phyloP scores from a whole-genome alignment of 2,329 filamentous ascomycete species.

The Daldinia eschscholtzii region DNA sequence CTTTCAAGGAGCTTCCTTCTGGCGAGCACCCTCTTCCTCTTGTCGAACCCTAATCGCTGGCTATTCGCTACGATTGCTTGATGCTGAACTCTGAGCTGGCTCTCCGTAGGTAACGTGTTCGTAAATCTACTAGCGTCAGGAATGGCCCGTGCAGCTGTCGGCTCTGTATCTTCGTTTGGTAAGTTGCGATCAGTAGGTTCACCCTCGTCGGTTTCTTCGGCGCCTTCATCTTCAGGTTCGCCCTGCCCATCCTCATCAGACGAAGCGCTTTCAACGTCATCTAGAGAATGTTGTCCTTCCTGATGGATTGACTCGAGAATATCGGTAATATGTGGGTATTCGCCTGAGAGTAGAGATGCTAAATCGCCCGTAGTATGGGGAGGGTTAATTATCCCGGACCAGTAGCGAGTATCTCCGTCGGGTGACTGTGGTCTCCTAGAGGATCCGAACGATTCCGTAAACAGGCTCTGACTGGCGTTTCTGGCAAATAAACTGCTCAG shows the following conservation, averaged over 20 bases:
- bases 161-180: constrained; percentile 18
- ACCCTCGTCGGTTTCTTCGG: constrained; percentile 38
- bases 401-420: constrained; percentile 48
- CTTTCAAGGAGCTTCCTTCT: constrained; percentile 73
- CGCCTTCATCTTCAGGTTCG: constrained; percentile 41
- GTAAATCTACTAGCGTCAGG: constrained; percentile 50
- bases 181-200: constrained; percentile 29
- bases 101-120: constrained; percentile 56
- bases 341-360: constrained; percentile 49
- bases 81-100: constrained; percentile 56
- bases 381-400: constrained; percentile 51
- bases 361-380: constrained; percentile 51
- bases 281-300: constrained; percentile 39
- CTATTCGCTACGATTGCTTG: constrained; percentile 53
- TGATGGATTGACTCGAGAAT: constrained; percentile 51
- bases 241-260: constrained; percentile 50
- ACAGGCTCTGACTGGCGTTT: constrained; percentile 50
- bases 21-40: constrained; percentile 58
- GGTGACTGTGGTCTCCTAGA: constrained; percentile 47
- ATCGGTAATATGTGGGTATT: constrained; percentile 51
- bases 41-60: constrained; percentile 54
- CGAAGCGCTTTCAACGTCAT: constrained; percentile 45
- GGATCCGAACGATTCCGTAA: constrained; percentile 53
- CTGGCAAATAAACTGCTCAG: constrained; percentile 65
- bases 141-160: constrained; percentile 24